A percentile compares a stretch with the other conserved stretches of the same genome.
phyloP scores from a whole-genome alignment of 2,329 filamentous ascomycete species.

The Emericellopsis atlantica region DNA sequence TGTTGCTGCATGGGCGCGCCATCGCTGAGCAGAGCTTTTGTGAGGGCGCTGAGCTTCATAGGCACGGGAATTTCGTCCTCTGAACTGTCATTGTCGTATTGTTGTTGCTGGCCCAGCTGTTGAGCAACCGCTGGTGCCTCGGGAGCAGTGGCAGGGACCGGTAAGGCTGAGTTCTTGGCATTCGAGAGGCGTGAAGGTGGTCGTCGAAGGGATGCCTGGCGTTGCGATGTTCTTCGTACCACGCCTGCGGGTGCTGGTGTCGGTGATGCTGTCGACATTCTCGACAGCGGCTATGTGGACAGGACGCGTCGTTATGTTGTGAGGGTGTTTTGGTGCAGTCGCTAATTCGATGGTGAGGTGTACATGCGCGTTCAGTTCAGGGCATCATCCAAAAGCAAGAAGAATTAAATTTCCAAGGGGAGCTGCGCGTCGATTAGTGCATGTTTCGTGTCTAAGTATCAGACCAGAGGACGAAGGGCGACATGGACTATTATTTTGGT shows the following conservation, averaged over 20 bases:
- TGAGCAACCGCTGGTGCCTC: slow-evolving; percentile 6
- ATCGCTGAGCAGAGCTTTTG: slow-evolving; percentile 69
- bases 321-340: background rate
- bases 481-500: too few relatives aligned
- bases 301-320: slow-evolving; percentile 4
- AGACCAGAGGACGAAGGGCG: too few relatives aligned
- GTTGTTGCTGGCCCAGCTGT: slow-evolving; percentile 23
- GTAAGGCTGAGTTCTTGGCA: slow-evolving; percentile 21
- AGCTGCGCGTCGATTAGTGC: too few relatives aligned
- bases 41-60: slow-evolving; percentile 87
- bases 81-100: slow-evolving; percentile 61
- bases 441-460: too few relatives aligned
- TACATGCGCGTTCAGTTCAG: too few relatives aligned
- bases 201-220: slow-evolving; percentile 40
- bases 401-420: too few relatives aligned
- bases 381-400: too few relatives aligned
- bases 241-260: slow-evolving; percentile 39
- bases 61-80: slow-evolving; percentile 88
- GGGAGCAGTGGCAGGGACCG: slow-evolving; percentile 2
- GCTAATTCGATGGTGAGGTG: too few relatives aligned
- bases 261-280: slow-evolving; percentile 42
- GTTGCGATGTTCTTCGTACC: slow-evolving; percentile 39
- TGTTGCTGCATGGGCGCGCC: slow-evolving; percentile 33
- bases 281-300: slow-evolving; percentile 4
- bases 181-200: slow-evolving; percentile 28